Conservation (phyloP, 2,329 filamentous ascomycete species). For the Pezizomycotina sp. region DNA sequence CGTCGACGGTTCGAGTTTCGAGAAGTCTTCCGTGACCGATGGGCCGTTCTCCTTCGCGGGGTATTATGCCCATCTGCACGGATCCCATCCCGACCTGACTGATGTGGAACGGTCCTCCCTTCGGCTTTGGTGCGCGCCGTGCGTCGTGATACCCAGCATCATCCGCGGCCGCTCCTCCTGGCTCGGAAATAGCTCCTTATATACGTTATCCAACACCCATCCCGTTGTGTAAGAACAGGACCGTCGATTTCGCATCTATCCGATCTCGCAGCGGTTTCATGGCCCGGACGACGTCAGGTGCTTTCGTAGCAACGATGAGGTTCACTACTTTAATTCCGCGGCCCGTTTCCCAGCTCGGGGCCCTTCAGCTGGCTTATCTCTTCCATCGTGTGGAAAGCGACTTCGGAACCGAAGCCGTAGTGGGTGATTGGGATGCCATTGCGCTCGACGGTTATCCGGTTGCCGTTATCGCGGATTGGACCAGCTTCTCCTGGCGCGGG, state of each 20-base stretch:
- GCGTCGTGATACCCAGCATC: slow-evolving; percentile 50
- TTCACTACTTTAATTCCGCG: slow-evolving; percentile 40
- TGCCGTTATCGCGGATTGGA: slow-evolving; percentile 34
- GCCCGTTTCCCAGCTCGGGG: slow-evolving; percentile 13
- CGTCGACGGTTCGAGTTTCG: slow-evolving; percentile 4
- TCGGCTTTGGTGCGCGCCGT: slow-evolving; percentile 37
- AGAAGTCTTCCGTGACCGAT: slow-evolving; percentile 1
- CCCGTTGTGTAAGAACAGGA: slow-evolving; percentile 65
- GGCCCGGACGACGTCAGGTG: slow-evolving; percentile 48
- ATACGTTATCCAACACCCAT: slow-evolving; percentile 74
- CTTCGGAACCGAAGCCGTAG: slow-evolving; percentile 25
- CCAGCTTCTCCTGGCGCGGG: slow-evolving; percentile 40
- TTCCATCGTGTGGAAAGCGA: slow-evolving; percentile 10
- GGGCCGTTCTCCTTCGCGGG: slow-evolving; percentile 22
- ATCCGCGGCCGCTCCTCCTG: slow-evolving; percentile 52
- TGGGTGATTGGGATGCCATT: slow-evolving; percentile 29
- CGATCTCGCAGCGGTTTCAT: slow-evolving; percentile 49
- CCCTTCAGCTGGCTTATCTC: not conserved
- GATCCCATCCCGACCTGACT: slow-evolving; percentile 44
- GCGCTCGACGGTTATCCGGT: slow-evolving; percentile 32
- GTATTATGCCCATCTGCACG: slow-evolving; percentile 39
- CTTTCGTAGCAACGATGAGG: slow-evolving; percentile 65
- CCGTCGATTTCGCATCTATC: slow-evolving; percentile 49
- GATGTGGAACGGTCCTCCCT: slow-evolving; percentile 37
- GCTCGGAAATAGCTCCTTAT: slow-evolving; percentile 52